A percentile compares a stretch with the other conserved stretches of the same genome.
phyloP scores from a whole-genome alignment of 768 basidiomycete species.

The Kondoa subrosea region DNA sequence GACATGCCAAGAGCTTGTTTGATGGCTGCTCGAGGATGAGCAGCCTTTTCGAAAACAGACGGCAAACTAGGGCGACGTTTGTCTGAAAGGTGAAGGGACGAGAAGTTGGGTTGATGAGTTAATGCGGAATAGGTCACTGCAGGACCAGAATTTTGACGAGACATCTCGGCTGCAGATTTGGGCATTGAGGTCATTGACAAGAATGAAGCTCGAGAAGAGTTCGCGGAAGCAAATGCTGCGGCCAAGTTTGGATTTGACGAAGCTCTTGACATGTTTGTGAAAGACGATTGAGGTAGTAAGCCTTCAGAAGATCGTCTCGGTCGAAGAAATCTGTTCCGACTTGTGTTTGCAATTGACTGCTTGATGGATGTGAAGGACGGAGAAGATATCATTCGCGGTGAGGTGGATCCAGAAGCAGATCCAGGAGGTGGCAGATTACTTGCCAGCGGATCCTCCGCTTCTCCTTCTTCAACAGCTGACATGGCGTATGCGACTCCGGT shows the following conservation, averaged over 20 bases:
- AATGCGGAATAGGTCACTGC: constrained; percentile 18
- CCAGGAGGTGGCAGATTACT: not conserved
- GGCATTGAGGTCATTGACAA: not conserved
- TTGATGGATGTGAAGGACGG: not conserved
- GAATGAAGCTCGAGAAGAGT: not conserved
- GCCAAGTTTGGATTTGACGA: not conserved
- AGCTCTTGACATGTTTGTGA: not conserved
- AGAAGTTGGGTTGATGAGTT: constrained; percentile 17
- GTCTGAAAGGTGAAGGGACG: constrained; percentile 13
- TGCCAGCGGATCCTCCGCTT: not conserved
- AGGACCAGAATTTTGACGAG: not conserved
- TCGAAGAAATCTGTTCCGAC: not conserved
- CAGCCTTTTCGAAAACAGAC: constrained; percentile 35
- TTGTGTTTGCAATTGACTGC: not conserved
- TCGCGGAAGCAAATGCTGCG: not conserved
- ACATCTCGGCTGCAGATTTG: not conserved
- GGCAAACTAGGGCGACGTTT: constrained; percentile 34
- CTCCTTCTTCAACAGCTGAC: not conserved
- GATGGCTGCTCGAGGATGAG: constrained; percentile 32
- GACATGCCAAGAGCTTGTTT: constrained; percentile 28
- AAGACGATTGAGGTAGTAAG: not conserved
- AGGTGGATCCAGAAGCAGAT: not conserved
- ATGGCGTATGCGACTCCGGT: not conserved
- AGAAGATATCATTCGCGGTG: not conserved
- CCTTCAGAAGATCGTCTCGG: not conserved